Percentiles rank a stretch among this genome's conserved stretches.
phyloP scores from a whole-genome alignment of 768 basidiomycete genomes.

The Lentinula boryana region DNA sequence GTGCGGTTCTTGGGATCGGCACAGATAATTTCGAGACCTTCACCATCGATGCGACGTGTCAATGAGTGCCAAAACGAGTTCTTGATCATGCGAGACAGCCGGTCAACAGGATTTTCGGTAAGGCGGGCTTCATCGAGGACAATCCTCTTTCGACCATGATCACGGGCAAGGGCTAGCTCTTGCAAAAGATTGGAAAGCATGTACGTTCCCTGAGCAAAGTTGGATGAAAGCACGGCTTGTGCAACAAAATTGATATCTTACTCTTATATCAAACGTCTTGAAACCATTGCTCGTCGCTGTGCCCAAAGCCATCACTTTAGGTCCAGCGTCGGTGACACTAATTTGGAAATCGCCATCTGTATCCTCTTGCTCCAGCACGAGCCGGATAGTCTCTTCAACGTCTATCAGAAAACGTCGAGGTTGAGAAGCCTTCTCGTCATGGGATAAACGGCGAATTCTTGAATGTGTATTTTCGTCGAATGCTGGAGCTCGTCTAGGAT shows the following conservation, averaged over 20 bases:
- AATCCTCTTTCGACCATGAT: conserved; percentile 92
- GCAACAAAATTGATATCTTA: conserved; percentile 25
- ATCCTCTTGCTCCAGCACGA: conserved; percentile 96
- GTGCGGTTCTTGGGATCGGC: conserved; percentile 98
- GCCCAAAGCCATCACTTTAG: conserved; percentile 92
- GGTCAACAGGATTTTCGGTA: conserved; percentile 95
- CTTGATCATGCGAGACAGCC: conserved; percentile 94
- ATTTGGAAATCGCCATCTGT: conserved; percentile 97
- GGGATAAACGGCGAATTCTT: conserved; percentile 77
- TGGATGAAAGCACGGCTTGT: background rate
- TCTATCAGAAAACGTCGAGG: conserved; percentile 93
- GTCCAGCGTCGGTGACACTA: conserved; percentile 92
- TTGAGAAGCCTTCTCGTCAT: conserved; percentile 81
- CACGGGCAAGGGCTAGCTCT: conserved; percentile 93
- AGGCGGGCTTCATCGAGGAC: conserved; percentile 98
- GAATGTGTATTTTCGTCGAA: conserved; percentile 76
- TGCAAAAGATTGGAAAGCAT: conserved; percentile 99
- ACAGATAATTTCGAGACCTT: conserved; percentile 94
- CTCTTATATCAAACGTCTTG: conserved; percentile 95
- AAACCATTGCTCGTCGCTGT: conserved; percentile 97
- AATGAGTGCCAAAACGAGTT: conserved; percentile 98
- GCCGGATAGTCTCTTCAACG: conserved; percentile 95
- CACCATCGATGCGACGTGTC: conserved; percentile 94
- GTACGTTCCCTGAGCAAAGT: conserved; percentile 77
- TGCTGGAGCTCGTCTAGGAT: conserved; percentile 61